A percentile compares a stretch with the other conserved stretches of the same genome.
Evolutionary conservation across 2,329 filamentous ascomycete species (phyloP).

Genomic region (Dissoconium aciculare): DNA sequence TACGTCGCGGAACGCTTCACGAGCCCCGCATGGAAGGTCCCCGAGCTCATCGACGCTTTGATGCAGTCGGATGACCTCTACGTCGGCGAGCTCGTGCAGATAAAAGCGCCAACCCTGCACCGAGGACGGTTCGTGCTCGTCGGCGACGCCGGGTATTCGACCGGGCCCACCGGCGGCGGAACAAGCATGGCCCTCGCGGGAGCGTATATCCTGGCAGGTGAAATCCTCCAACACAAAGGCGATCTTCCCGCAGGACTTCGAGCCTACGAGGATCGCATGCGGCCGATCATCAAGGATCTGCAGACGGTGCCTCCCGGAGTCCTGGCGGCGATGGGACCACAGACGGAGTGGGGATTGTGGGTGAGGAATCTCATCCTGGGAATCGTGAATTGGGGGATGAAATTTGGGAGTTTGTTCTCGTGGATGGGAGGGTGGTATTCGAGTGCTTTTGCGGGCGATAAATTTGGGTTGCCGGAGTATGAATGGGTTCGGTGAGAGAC

Average conservation of each 20-base stretch:
- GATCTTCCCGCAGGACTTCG: constrained; percentile 26
- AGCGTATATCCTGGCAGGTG: constrained; percentile 44
- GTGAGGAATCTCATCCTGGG: constrained; percentile 30
- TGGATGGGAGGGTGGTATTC: constrained; percentile 13
- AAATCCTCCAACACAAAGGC: constrained; percentile 18
- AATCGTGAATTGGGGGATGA: constrained; percentile 24
- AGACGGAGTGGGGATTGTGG: constrained; percentile 33
- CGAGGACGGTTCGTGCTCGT: constrained; percentile 26
- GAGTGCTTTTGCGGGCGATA: constrained; percentile 22
- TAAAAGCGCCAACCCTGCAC: constrained; percentile 20
- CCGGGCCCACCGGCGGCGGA: constrained; percentile 24
- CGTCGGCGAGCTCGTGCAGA: constrained; percentile 20
- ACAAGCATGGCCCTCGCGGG: constrained; percentile 25
- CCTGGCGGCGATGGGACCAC: constrained; percentile 28
- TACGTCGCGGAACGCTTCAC: constrained; percentile 15
- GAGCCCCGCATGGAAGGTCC: constrained; percentile 13
- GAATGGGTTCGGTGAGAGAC: no score
- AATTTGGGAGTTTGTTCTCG: constrained; percentile 1
- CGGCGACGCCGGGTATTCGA: constrained; percentile 28
- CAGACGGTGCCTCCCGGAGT: constrained; percentile 24
- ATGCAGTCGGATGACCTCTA: constrained; percentile 15
- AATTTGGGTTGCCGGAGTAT: constrained; percentile 28
- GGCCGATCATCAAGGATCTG: constrained; percentile 31
- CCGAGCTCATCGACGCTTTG: constrained; percentile 11
- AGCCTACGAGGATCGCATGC: constrained; percentile 32